Conservation (phyloP, 1,284 basidiomycete species). For the Marasmius oreades region DNA sequence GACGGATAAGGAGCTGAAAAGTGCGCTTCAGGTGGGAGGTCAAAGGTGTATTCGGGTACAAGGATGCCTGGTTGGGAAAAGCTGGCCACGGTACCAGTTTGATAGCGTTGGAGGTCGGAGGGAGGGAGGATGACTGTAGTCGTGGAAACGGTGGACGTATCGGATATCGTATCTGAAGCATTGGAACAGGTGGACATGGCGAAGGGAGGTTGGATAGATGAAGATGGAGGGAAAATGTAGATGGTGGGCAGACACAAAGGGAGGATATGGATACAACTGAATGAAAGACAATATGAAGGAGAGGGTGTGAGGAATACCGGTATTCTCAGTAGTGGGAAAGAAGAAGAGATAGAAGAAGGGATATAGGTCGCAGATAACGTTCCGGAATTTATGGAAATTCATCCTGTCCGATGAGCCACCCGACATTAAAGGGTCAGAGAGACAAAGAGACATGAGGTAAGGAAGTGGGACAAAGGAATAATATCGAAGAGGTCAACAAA, state of each 20-base stretch:
- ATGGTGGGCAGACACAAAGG: too few species aligned
- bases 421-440: too few species aligned
- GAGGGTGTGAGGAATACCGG: not conserved
- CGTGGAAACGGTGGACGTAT: not conserved
- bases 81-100: not conserved
- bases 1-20: not conserved
- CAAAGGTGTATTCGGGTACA: not conserved
- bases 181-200: not conserved
- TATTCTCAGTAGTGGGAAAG: not conserved
- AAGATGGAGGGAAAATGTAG: not conserved
- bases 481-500: too few species aligned
- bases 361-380: not conserved
- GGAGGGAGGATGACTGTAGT: not conserved
- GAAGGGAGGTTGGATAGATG: not conserved
- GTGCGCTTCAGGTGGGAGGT: not conserved
- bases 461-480: too few species aligned
- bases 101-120: not conserved
- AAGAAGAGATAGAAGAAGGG: not conserved
- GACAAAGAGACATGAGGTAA: too few species aligned
- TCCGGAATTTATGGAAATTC: not conserved
- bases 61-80: not conserved
- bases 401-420: too few species aligned
- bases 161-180: not conserved
- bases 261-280: not conserved
- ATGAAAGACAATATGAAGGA: not conserved